Base-by-base conservation (phyloP, 2,329 filamentous ascomycete genomes). In the Penicillium oxalicum region DNA sequence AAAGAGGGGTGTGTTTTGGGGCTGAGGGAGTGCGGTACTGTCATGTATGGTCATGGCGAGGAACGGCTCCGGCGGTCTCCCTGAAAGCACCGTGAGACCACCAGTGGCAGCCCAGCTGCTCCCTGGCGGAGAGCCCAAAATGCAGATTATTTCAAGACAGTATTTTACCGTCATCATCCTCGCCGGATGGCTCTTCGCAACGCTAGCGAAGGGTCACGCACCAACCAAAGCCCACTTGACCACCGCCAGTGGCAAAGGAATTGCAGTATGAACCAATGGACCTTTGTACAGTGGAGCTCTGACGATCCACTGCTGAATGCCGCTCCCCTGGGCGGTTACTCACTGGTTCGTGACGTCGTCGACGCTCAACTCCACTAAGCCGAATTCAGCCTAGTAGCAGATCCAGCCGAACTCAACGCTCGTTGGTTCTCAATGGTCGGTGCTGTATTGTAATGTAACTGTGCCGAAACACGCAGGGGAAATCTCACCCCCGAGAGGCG, bases 1-100 rank as follows among this genome's bases (percentile, higher is more conserved):
- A 56, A 57, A 59, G 29, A 59, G 57, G 56, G 63, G 64, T 63
- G 62, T 54, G 53, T 56, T 57, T 58, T 66, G 60, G 58, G 63
- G 60, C 61, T 60, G 60, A 61, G 59, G 54, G 48, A 50, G 51
- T 41, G 40, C 34, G 47, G 56, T 59, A 54, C 44, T 24, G 50
- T 54, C 40, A 49, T 8, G 47, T 50, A 50, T 51, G 41, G 53
- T 58, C 29, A 40, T 45, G 9, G 24, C 13, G 43, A 25, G 8
- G 25, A 40, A 40, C 13, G 26, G 12, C 11, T n/a, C 0, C 12
- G 26, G 12, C 12, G 18, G 25, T 26, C n/a, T 41, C 39, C 26
- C 28, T 26, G 18, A 18, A 18, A 18, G 18, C 18, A 18, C 18
- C 18, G 18, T 18, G 18, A 18, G 18, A 18, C 18, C 18, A 18